These are phyloP conservation scores for Plasmodium yoelii DNA, from an alignment of 169 alveolate genomes.

Conservation along the genomic window DNA sequence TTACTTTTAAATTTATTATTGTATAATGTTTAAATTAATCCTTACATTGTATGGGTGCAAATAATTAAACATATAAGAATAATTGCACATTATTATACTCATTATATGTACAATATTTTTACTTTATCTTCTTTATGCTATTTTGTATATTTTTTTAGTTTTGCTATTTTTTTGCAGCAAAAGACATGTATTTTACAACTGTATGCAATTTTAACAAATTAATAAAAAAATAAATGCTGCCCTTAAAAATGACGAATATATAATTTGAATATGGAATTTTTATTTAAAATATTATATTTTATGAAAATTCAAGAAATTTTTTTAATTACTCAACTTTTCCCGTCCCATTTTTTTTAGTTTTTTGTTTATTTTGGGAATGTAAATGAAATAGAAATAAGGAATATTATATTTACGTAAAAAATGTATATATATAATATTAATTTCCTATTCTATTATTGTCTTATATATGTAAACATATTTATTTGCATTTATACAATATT, in stretches of 20 bases:
- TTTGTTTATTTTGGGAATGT: too few species aligned
- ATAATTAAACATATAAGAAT: background rate
- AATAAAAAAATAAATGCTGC: too few species aligned
- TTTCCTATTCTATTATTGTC: constrained; percentile 3
- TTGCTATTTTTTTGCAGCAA: background rate
- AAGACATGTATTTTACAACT: too few species aligned
- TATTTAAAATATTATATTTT: too few species aligned
- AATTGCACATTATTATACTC: background rate
- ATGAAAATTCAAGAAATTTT: too few species aligned
- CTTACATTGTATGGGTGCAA: background rate
- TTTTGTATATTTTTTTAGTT: background rate
- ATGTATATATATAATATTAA: background rate
- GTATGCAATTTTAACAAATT: too few species aligned
- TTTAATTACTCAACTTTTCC: too few species aligned
- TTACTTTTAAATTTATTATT: background rate
- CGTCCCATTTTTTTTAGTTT: too few species aligned
- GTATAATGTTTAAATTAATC: background rate
- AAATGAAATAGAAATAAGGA: background rate
- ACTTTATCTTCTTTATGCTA: background rate
- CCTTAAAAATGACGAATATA: too few species aligned
- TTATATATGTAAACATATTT: background rate
- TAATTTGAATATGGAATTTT: too few species aligned
- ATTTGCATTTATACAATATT: background rate
- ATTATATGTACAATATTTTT: background rate
- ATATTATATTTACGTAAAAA: background rate